Evolutionary conservation across 257 asterid species (phyloP).

Genomic region (Plantago major): DNA sequence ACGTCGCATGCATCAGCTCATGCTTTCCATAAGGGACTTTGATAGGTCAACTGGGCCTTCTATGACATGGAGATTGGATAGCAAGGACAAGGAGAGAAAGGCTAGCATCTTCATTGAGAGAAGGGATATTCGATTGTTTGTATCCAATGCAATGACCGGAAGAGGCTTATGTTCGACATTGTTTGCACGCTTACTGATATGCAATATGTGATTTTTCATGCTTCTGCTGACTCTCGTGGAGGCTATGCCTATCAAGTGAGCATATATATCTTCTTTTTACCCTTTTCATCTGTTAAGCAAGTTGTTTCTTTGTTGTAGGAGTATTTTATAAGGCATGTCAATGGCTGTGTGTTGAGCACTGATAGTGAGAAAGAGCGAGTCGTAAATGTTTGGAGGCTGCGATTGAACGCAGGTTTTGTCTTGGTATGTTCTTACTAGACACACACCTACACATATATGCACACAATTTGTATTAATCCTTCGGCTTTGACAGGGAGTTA

Average conservation of each 20-base stretch:
- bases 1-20: slow-evolving; percentile 68
- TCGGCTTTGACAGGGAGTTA: too few species aligned
- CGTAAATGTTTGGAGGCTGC: slow-evolving; percentile 68
- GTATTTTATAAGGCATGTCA: slow-evolving; percentile 58
- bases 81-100: slow-evolving; percentile 31
- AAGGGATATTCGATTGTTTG: slow-evolving; percentile 65
- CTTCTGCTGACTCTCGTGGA: slow-evolving; percentile 56
- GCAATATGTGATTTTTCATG: slow-evolving; percentile 73
- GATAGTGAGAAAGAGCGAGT: slow-evolving; percentile 62
- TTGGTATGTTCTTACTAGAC: slow-evolving; percentile 25
- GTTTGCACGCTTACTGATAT: slow-evolving; percentile 76
- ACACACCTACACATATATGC: not conserved
- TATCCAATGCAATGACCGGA: slow-evolving; percentile 56
- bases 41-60: slow-evolving; percentile 26
- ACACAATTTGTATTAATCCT: too few species aligned
- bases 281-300: not conserved
- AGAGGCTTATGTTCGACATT: slow-evolving; percentile 75
- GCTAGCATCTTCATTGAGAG: slow-evolving; percentile 45
- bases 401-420: slow-evolving; percentile 66
- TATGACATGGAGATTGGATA: slow-evolving; percentile 11
- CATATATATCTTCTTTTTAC: not conserved
- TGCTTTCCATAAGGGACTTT: slow-evolving; percentile 56
- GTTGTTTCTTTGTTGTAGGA: slow-evolving; percentile 30
- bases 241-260: slow-evolving; percentile 64
- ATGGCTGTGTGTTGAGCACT: slow-evolving; percentile 52